These are phyloP conservation scores for Corymbia maculata DNA, from an alignment of 345 rosid genomes.

Conservation along the genomic window DNA sequence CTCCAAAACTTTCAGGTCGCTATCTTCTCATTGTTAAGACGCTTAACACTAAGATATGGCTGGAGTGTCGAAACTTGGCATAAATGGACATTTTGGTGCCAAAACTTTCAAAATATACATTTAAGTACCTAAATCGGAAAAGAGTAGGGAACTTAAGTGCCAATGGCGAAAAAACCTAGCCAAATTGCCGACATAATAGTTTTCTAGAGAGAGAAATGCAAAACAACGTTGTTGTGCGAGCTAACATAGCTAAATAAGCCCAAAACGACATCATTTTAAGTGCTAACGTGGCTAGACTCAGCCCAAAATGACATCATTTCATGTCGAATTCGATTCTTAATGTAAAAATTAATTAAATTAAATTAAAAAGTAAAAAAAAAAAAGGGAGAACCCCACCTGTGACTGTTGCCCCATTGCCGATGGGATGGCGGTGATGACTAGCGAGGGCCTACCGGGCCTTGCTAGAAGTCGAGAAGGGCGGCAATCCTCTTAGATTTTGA, in stretches of 20 bases:
- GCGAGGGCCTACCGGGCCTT: too few relatives aligned
- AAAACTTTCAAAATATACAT: accelerated
- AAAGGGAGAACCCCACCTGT: too few relatives aligned
- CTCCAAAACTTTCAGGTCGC: too few relatives aligned
- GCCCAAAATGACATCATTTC: accelerated
- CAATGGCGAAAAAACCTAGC: accelerated
- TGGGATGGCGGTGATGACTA: too few relatives aligned
- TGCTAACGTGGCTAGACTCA: accelerated
- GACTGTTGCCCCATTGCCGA: too few relatives aligned
- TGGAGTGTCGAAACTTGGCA: neutral
- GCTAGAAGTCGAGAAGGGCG: too few relatives aligned
- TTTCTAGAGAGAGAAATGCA: neutral
- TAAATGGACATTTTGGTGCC: neutral
- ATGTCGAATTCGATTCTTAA: accelerated
- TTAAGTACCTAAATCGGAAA: accelerated
- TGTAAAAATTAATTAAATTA: too few relatives aligned
- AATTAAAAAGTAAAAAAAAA: too few relatives aligned
- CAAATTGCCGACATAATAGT: accelerated
- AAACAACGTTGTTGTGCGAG: accelerated
- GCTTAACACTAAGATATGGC: too few relatives aligned
- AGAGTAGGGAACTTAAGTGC: neutral
- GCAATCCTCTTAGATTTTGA: too few relatives aligned
- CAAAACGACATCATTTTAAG: accelerated
- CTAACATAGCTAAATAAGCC: accelerated
- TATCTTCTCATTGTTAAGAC: too few relatives aligned